phyloP scores from a whole-genome alignment of 2,329 filamentous ascomycete species.

The Seiridium cupressi region DNA sequence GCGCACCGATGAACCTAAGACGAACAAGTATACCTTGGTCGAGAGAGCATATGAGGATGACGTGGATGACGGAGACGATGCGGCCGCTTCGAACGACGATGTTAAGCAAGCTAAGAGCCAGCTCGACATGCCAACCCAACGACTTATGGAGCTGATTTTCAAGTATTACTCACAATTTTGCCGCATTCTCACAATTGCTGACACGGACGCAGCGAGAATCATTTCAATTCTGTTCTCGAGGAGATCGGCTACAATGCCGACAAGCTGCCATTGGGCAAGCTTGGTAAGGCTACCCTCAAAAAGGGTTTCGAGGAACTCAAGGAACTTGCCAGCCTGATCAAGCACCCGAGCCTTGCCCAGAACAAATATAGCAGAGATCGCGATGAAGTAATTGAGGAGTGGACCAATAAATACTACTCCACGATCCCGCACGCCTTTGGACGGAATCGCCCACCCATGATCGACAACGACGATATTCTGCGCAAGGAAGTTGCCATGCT shows the following conservation, averaged over 20 bases:
- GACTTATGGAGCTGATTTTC: constrained; percentile 77
- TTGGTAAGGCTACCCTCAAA: constrained; percentile 73
- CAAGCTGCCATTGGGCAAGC: constrained; percentile 78
- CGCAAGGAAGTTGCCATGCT: constrained; percentile 75
- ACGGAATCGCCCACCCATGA: constrained; percentile 67
- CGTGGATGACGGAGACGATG: constrained; percentile 7
- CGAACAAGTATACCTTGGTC: constrained; percentile 17
- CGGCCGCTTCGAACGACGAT: constrained; percentile 4
- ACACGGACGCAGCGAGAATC: constrained; percentile 39
- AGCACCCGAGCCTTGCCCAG: constrained; percentile 44
- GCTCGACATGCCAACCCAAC: constrained; percentile 36
- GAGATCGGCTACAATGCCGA: constrained; percentile 68
- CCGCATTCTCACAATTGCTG: background rate
- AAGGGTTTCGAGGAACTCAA: constrained; percentile 74
- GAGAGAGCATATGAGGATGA: constrained; percentile 14
- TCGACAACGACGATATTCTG: constrained; percentile 52
- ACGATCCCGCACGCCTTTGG: constrained; percentile 79
- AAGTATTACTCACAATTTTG: constrained; percentile 38
- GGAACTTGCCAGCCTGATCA: constrained; percentile 64
- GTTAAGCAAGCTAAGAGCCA: constrained; percentile 10
- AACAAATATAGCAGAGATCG: constrained; percentile 35
- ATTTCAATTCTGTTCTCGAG: constrained; percentile 64
- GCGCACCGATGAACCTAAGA: constrained; percentile 12
- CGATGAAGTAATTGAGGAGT: constrained; percentile 44
- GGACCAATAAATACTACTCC: constrained; percentile 77